Base-by-base conservation (phyloP, 108 stramenopile genomes). In the Stephanodiscus triporus region DNA sequence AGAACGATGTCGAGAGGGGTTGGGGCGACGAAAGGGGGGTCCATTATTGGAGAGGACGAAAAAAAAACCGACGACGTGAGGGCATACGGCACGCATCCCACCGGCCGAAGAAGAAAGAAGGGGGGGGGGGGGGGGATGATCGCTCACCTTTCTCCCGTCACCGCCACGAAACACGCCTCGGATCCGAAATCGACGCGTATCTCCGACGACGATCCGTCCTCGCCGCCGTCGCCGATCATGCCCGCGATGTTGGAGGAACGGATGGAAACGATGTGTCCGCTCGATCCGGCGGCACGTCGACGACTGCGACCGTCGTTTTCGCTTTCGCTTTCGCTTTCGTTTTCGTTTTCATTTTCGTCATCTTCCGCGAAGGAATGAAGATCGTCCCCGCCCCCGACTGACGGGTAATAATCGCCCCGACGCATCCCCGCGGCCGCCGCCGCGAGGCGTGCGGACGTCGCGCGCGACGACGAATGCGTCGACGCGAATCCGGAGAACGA, bases 181-280 rank as follows among this genome's bases (percentile, higher is more conserved):
- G 51, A 14, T 13, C 72, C 70, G 65, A 77, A 72, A 47, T 72
- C 70, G 27, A 77, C 40, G 14, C 55, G 24, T 30, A 68, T 75
- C 17, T 36, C 53, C 45, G 47, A 37, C 47, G 10, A 40, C 40
- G 40, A 9, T 40, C 8, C 40, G 40, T 9, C 40, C 8, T 40
- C 9, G 0, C 40, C 40, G 11, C 11, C 40, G 54, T 74, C 67
- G 37, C 58, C 68, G 34, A 51, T 63, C 73, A 80, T 80, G 7
- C 78, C 78, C 6, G 78, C 78, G 38, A 80, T 61, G 37, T 80
- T 80, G 23, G 59, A 50, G 8, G 78, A 80, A 17, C 38, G 75
- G 17, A 80, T 68, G 22, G 57, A 75, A 27, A 75, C 73, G 37
- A 80, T 80, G 51, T 75, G 74, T 40, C 78, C 75, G 40, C 8